These are phyloP conservation scores for Stagonosporopsis chrysanthemi DNA, from an alignment of 2,329 filamentous ascomycete genomes.

Conservation along the genomic window DNA sequence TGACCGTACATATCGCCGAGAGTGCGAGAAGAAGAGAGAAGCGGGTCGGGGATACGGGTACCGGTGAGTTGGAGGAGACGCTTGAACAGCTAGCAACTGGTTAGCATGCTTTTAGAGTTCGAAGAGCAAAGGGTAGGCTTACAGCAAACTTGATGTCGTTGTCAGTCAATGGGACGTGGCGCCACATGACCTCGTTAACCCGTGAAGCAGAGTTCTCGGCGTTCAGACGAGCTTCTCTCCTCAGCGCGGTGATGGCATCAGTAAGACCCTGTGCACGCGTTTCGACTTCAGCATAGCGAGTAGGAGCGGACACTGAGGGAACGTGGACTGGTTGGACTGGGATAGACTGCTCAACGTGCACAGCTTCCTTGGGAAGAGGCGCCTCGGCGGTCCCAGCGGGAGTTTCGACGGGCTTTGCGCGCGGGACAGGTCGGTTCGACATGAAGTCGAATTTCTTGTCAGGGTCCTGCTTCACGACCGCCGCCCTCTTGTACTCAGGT, in stretches of 20 bases:
- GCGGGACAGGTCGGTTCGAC: slow-evolving; percentile 46
- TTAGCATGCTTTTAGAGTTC: not conserved
- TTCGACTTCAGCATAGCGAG: slow-evolving; percentile 25
- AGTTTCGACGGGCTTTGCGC: slow-evolving; percentile 29
- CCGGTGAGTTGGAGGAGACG: slow-evolving; percentile 83
- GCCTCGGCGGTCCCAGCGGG: slow-evolving; percentile 41
- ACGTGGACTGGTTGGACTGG: slow-evolving; percentile 13
- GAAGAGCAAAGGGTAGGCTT: slow-evolving; percentile 22
- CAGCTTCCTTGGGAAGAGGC: slow-evolving; percentile 50
- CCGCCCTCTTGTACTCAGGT: slow-evolving; percentile 34
- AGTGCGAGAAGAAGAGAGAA: slow-evolving; percentile 57
- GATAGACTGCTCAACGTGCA: slow-evolving; percentile 24
- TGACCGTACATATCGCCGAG: slow-evolving; percentile 49
- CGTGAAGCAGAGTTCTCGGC: slow-evolving; percentile 15
- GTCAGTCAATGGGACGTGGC: slow-evolving; percentile 38
- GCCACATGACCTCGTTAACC: slow-evolving; percentile 34
- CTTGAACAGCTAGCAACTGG: slow-evolving; percentile 72
- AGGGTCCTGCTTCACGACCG: slow-evolving; percentile 38
- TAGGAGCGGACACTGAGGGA: slow-evolving; percentile 9
- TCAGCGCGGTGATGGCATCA: slow-evolving; percentile 25
- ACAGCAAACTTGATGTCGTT: slow-evolving; percentile 47
- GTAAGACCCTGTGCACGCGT: slow-evolving; percentile 24
- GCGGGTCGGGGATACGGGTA: slow-evolving; percentile 74
- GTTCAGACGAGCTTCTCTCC: slow-evolving; percentile 22
- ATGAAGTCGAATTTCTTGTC: slow-evolving; percentile 48